Percentiles rank a stretch among this genome's conserved stretches.
These are phyloP conservation scores for Teratosphaeria pseudoeucalypti DNA, from an alignment of 2,329 filamentous ascomycete species.

Conservation along the genomic window DNA sequence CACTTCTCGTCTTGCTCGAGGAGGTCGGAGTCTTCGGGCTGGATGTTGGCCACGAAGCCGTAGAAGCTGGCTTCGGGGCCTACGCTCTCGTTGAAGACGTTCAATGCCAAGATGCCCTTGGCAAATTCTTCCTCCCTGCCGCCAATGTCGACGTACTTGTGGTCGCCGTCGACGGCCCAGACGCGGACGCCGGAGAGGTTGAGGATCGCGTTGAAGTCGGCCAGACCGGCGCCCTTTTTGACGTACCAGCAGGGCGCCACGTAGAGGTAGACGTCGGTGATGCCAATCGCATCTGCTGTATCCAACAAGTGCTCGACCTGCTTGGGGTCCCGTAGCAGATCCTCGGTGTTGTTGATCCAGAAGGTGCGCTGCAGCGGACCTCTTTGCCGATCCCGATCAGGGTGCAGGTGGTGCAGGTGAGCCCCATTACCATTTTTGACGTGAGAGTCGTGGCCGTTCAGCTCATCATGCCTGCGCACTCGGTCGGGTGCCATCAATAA, in stretches of 20 bases:
- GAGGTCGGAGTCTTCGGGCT: slow-evolving; percentile 2
- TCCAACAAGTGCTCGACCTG: slow-evolving; percentile 1
- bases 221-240: not conserved
- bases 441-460: not conserved
- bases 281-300: not conserved
- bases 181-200: slow-evolving; percentile 1
- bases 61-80: slow-evolving; percentile 5
- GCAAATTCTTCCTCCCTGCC: slow-evolving; percentile 1
- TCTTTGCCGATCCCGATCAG: not conserved
- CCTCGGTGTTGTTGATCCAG: slow-evolving; percentile 6
- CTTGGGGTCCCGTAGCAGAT: not conserved
- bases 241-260: slow-evolving; percentile 3
- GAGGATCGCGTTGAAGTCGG: not conserved
- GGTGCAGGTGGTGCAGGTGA: not conserved
- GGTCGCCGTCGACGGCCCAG: slow-evolving; percentile 9
- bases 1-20: not conserved
- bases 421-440: not conserved
- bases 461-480: not conserved
- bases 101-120: slow-evolving; percentile 2
- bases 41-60: slow-evolving; percentile 7
- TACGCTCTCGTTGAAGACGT: slow-evolving; percentile 5
- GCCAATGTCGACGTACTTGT: slow-evolving; percentile 2
- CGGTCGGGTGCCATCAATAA: not conserved
- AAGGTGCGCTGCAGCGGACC: not conserved
- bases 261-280: slow-evolving; percentile 7